Percentiles rank a stretch among this genome's conserved stretches.
Conservation (phyloP, 2,329 filamentous ascomycete genomes). For the Pseudopithomyces chartarum region DNA sequence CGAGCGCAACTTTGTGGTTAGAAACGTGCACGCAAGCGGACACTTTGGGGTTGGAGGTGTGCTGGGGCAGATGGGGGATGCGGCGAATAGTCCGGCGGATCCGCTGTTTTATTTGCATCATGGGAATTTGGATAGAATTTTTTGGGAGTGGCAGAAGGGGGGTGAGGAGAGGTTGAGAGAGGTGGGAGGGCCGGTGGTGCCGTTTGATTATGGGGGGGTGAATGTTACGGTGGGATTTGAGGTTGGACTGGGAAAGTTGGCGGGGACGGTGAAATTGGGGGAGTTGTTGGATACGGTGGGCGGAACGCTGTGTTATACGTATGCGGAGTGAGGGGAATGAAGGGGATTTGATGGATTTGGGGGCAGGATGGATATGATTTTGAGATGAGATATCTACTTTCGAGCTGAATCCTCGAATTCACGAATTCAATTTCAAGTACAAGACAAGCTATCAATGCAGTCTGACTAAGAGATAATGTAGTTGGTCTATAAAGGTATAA, state of each 20-base stretch:
- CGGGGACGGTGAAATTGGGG: slow-evolving; percentile 29
- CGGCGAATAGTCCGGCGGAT: slow-evolving; percentile 41
- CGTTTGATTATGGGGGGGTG: slow-evolving; percentile 25
- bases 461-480: too few species aligned
- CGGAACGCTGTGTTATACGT: slow-evolving; percentile 26
- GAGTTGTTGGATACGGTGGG: slow-evolving; percentile 35
- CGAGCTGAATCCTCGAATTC: too few species aligned
- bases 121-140: slow-evolving; percentile 43
- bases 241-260: slow-evolving; percentile 37
- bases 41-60: slow-evolving; percentile 46
- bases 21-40: slow-evolving; percentile 42
- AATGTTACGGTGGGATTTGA: slow-evolving; percentile 43
- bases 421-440: too few species aligned
- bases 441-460: too few species aligned
- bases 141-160: slow-evolving; percentile 36
- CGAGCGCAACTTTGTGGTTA: slow-evolving; percentile 26
- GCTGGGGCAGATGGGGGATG: slow-evolving; percentile 37
- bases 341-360: too few species aligned
- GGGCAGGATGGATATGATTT: too few species aligned
- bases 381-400: too few species aligned
- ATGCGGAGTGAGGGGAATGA: slow-evolving; percentile 13
- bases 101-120: slow-evolving; percentile 49
- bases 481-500: background rate
- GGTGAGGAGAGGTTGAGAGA: slow-evolving; percentile 36
- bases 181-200: slow-evolving; percentile 42